These are phyloP conservation scores for Sistotremastrum suecicum DNA, from an alignment of 768 basidiomycete species.

Conservation along the genomic window DNA sequence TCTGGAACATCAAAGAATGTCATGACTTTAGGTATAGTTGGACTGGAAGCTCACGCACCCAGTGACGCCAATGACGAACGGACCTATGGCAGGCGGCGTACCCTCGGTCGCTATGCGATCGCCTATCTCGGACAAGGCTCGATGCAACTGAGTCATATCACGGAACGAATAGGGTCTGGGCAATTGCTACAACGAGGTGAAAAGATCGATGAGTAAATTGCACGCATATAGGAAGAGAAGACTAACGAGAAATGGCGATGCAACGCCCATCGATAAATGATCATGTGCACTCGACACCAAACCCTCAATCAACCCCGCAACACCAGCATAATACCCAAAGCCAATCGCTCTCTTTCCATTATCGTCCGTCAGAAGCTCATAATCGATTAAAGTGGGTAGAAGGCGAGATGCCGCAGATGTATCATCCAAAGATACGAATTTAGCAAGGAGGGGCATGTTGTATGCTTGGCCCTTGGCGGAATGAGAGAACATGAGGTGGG, in stretches of 20 bases:
- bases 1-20: constrained; percentile 22
- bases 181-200: constrained; percentile 36
- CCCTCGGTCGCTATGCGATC: constrained; percentile 38
- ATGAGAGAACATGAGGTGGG: constrained; percentile 87
- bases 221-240: neutral
- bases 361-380: constrained; percentile 56
- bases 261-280: constrained; percentile 63
- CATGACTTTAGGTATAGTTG: no score
- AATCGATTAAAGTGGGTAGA: constrained; percentile 59
- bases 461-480: constrained; percentile 80
- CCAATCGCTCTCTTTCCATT: constrained; percentile 68
- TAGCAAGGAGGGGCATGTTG: constrained; percentile 65
- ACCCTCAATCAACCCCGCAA: constrained; percentile 75
- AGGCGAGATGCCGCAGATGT: constrained; percentile 9
- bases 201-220: neutral
- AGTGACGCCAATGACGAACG: constrained; percentile 70
- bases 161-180: constrained; percentile 69
- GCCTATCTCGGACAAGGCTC: constrained; percentile 43
- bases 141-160: constrained; percentile 38
- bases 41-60: no score
- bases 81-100: constrained; percentile 51
- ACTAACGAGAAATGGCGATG: constrained; percentile 72
- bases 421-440: constrained; percentile 32
- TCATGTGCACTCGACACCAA: constrained; percentile 65
- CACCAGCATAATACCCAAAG: constrained; percentile 90